Conservation (phyloP, 768 basidiomycete species). For the Boletus reticulatus region DNA sequence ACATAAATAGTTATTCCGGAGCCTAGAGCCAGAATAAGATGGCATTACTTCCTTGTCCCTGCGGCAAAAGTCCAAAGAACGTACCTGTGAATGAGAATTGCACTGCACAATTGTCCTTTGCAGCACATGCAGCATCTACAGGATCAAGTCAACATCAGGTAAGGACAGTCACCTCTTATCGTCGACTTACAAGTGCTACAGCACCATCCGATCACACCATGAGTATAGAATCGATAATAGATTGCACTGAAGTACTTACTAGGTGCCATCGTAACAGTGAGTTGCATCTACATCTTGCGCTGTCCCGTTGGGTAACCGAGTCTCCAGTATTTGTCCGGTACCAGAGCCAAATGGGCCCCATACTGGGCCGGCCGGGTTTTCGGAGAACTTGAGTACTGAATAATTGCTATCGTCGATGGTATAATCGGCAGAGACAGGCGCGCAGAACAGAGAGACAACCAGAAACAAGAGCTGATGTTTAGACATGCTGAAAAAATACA, state of each 20-base stretch:
- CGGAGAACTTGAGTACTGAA: slow-evolving; percentile 23
- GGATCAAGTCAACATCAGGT: background rate
- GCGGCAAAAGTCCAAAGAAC: background rate
- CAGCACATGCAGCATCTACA: slow-evolving; percentile 22
- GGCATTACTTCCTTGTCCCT: background rate
- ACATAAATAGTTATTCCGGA: slow-evolving; percentile 32
- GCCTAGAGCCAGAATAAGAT: slow-evolving; percentile 5
- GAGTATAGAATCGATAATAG: background rate
- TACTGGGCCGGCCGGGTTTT: slow-evolving; percentile 26
- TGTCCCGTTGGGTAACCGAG: slow-evolving; percentile 26
- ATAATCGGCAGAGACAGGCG: slow-evolving; percentile 21
- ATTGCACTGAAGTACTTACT: slow-evolving; percentile 14
- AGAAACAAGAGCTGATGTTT: background rate
- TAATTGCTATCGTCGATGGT: slow-evolving; percentile 29
- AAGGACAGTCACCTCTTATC: background rate
- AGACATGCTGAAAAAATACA: slow-evolving; percentile 7
- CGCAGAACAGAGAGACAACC: background rate
- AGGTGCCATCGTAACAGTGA: slow-evolving; percentile 26
- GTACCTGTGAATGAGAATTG: slow-evolving; percentile 26
- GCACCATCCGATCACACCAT: background rate
- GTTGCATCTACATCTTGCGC: slow-evolving; percentile 20
- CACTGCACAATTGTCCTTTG: slow-evolving; percentile 24
- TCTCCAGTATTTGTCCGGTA: slow-evolving; percentile 15
- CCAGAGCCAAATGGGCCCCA: slow-evolving; percentile 27
- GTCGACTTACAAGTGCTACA: slow-evolving; percentile 24